Evolutionary conservation across 2,329 filamentous ascomycete genomes (phyloP), one percentile per base, ranked within the genome.

Genomic region (Alternaria incomplexa): DNA sequence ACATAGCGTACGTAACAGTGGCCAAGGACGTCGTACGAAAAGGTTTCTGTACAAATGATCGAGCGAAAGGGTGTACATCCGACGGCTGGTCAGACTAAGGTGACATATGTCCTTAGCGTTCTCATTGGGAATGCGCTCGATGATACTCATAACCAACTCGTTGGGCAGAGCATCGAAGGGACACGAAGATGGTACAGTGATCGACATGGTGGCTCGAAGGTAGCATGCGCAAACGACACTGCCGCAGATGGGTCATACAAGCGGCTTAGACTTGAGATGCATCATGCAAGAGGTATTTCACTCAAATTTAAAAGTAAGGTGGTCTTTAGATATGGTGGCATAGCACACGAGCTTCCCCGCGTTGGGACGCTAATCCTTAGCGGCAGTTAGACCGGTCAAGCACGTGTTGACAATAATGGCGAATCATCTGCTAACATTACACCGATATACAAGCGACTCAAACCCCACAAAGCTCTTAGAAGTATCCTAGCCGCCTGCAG

Each of bases 41-140:
- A 62, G 20, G 30, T 26, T 47, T 45, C 17, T 13, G 48, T 62
- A 62, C 1, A 62, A 11, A 51, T 58, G 55, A 44, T 54, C 47
- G 28, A 62, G 54, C 10, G 59, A 52, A 12, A 62, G 55, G 11
- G 20, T 52, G 15, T 58, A 58, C 55, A 62, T 58, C 28, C 59
- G 59, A 10, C 59, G 55, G 17, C 55, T 58, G 45, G 25, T 58
- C 30, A 58, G 43, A 17, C 60, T 54, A 11, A 62, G 55, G 43
- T 17, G 52, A 47, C 26, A 43, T 51, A 58, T 51, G 23, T 61
- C 59, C 40, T 25, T 13, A 30, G 28, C 22, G 17, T 40, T 57
- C 7, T 61, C 54, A n/a, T 58, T 40, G 15, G 54, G 54, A 10
- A 61, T 58, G 36, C 46, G 44, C 12, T 61, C 59, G 47, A 61